phyloP scores from a whole-genome alignment of 768 basidiomycete genomes.

The Lactifluus hygrophoroides region DNA sequence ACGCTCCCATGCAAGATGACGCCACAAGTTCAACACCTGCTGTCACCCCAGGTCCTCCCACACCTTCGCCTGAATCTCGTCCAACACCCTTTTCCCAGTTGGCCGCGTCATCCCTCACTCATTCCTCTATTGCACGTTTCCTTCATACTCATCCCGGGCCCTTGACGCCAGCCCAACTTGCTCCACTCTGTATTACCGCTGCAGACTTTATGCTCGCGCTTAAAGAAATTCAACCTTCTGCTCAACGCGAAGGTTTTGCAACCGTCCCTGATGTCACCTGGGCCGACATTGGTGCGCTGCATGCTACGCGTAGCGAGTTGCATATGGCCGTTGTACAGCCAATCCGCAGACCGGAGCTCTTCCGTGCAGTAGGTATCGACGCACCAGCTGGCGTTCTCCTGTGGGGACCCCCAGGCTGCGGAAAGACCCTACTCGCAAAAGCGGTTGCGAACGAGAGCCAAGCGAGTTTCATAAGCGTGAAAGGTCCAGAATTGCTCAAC shows the following conservation, averaged over 20 bases:
- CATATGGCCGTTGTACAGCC: slow-evolving; percentile 98
- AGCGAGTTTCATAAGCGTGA: slow-evolving; percentile 97
- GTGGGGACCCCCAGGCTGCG: slow-evolving; percentile 99
- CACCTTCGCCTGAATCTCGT: slow-evolving; percentile 8
- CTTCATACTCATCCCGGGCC: slow-evolving; percentile 80
- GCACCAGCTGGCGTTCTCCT: slow-evolving; percentile 89
- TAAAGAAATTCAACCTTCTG: slow-evolving; percentile 88
- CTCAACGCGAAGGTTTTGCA: slow-evolving; percentile 95
- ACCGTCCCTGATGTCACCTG: slow-evolving; percentile 95
- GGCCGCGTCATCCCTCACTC: slow-evolving; percentile 30
- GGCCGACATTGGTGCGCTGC: slow-evolving; percentile 91
- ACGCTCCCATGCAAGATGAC: slow-evolving; percentile 35
- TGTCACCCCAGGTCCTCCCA: not conserved
- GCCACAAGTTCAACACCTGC: slow-evolving; percentile 3
- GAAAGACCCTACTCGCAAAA: slow-evolving; percentile 95
- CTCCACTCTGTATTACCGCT: slow-evolving; percentile 71
- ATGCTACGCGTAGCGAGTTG: slow-evolving; percentile 76
- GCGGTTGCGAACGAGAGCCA: slow-evolving; percentile 94
- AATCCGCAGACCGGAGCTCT: slow-evolving; percentile 82
- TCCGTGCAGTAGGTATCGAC: slow-evolving; percentile 80
- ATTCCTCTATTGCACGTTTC: slow-evolving; percentile 79
- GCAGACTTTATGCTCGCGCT: slow-evolving; percentile 76
- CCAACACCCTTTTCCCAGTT: slow-evolving; percentile 29
- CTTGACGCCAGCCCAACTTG: slow-evolving; percentile 68
- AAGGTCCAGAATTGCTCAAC: slow-evolving; percentile 93